Percentiles rank a stretch among this genome's conserved stretches.
These are phyloP conservation scores for Penicillium sp. DNA, from an alignment of 2,329 filamentous ascomycete genomes.

Conservation along the genomic window DNA sequence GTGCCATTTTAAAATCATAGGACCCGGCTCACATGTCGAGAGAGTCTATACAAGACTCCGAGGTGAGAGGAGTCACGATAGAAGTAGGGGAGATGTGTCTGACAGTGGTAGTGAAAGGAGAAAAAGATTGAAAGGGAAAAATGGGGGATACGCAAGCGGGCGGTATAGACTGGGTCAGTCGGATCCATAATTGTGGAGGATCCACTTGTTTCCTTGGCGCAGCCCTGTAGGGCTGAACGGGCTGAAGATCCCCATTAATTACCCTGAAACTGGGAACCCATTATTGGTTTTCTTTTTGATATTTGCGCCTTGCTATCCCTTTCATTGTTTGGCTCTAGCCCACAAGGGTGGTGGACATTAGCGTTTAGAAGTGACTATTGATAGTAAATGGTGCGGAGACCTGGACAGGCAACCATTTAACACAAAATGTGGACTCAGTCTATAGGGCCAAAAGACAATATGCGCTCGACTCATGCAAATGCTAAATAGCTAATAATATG, in stretches of 20 bases:
- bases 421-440: not conserved
- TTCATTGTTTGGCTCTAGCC: too few relatives aligned
- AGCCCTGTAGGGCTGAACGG: conserved; percentile 27
- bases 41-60: conserved; percentile 1
- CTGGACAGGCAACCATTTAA: not conserved
- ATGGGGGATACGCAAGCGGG: not conserved
- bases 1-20: conserved; percentile 10
- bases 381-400: not conserved
- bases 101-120: not conserved
- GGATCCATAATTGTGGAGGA: not conserved
- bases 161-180: not conserved
- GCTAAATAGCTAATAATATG: not conserved
- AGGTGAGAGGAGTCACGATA: not conserved
- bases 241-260: too few relatives aligned
- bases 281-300: not conserved
- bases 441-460: not conserved
- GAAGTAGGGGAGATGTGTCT: not conserved
- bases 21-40: conserved; percentile 7
- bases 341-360: too few relatives aligned
- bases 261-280: too few relatives aligned
- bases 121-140: not conserved
- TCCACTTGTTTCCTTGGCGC: conserved; percentile 14
- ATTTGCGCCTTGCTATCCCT: not conserved
- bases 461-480: not conserved
- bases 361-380: too few relatives aligned